Evolutionary conservation across 352 stramenopile species (phyloP), one percentile per base, ranked within the genome.

Genomic region (Phytophthora crassamura): DNA sequence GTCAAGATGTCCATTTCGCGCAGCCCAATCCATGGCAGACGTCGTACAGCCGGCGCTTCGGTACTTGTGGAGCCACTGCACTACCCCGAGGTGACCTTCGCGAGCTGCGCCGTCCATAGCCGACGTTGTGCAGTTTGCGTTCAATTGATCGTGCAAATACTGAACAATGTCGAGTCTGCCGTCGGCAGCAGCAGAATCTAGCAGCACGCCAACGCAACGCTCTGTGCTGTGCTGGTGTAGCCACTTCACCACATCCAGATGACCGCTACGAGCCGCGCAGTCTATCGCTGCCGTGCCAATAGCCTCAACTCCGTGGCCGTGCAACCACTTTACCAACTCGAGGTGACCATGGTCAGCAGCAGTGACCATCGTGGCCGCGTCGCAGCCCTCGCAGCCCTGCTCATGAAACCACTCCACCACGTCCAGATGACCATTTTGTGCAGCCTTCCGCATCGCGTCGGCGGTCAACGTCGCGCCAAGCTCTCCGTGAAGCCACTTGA

Each of bases 391-490:
- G 7, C 51, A 69, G 0, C 65, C 51, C 20, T 73, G 46, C 11
- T 65, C 46, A 11, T 66, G 39, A 18, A 73, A 61, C 65, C 65
- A 73, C n/a, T 62, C 11, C 12, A 73, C 59, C 2, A 65, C 51
- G 12, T 58, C 40, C n/a, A 69, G 9, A 46, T 69, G 52, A 28
- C 65, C 65, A 54, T 63, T 59, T 6, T 64, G 53, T 5, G 65
- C 65, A 4, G 59, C 52, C n/a, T 60, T 65, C 12, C 42, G 11
- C 52, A 69, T 66, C 15, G 59, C 65, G 14, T 69, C 52, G 1
- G 52, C 11, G 2, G 53, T 62, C 16, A 68, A 18, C 0, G n/a
- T 30, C 20, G 16, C 46, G 2, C 40, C 42, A 1, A 68, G 32
- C 7, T 66, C 48, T 8, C 4, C 9, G 22, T 69, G 59, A n/a